Conservation (phyloP, 2,329 filamentous ascomycete genomes). For the Clonostachys byssicola region DNA sequence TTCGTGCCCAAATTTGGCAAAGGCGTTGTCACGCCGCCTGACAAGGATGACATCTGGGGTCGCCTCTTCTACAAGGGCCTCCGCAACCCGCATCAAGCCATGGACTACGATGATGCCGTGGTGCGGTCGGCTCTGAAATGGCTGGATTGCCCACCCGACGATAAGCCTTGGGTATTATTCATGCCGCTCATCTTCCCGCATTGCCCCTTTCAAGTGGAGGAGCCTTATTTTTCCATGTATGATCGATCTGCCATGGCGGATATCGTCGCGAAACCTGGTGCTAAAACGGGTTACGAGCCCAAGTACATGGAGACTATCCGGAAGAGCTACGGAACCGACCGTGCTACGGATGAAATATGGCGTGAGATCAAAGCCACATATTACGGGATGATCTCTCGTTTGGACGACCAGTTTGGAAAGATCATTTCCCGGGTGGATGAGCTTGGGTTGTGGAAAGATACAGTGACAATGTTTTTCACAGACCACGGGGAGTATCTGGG, state of each 20-base stretch:
- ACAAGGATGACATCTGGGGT: constrained; percentile 28
- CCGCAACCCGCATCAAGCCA: constrained; percentile 23
- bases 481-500: constrained; percentile 42
- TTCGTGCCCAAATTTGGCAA: constrained; percentile 20
- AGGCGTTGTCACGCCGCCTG: constrained; percentile 2
- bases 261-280: constrained; percentile 2
- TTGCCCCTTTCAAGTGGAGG: constrained; percentile 40
- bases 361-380: constrained; percentile 37
- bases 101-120: constrained; percentile 39
- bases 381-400: constrained; percentile 38
- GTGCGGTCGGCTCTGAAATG: constrained; percentile 34
- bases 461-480: constrained; percentile 37
- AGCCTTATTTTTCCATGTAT: constrained; percentile 43
- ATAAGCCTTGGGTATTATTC: constrained; percentile 36
- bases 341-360: constrained; percentile 35
- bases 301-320: constrained; percentile 33
- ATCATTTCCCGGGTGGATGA: constrained; percentile 26
- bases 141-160: constrained; percentile 32
- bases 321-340: constrained; percentile 27
- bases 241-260: constrained; percentile 19
- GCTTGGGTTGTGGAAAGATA: constrained; percentile 26
- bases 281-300: constrained; percentile 34
- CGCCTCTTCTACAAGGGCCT: constrained; percentile 35
- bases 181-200: constrained; percentile 38
- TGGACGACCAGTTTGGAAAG: constrained; percentile 39